Base-by-base conservation (phyloP, 176 grass and related monocot species). In the Hordeum marinum region DNA sequence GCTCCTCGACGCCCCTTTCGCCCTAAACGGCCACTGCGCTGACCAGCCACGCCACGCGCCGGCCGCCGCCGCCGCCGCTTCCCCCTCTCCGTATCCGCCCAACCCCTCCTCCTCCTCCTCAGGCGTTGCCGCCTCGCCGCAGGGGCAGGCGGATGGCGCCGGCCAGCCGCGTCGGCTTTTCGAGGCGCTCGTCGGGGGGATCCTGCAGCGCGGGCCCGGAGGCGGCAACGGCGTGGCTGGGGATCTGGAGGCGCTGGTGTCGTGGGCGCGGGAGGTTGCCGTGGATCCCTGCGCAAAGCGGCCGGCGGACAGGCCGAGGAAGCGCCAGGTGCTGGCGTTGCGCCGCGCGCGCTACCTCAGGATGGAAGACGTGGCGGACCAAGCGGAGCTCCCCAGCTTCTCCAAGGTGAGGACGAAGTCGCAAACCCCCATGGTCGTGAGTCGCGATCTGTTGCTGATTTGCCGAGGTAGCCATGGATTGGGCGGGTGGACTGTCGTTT, bases 361-460 rank as follows among this genome's bases (percentile, higher is more conserved):
- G 50, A 67, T 83, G 59, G 90, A 94, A 35, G 92, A 89, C 63
- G 92, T 94, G 9, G 72, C 31, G 18, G 39, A 94, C 83, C 68
- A 74, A 7, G 82, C 76, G 18, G 89, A 93, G 68, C 88, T 96
- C 66, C 92, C 94, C 23, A 88, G 79, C 82, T 94, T 92, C 77
- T 68, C 63, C 42, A 75, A 80, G 87, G 94, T 97, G 79, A 85
- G 75, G 67, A 79, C 42, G 2, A 82, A 57, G 14, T 40, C 8
- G 36, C 61, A 72, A 75, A 87, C 63, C 76, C 37, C 84, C 86
- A n/a, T 15, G 83, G 69, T 42, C 40, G 23, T 61, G 27, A 61
- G 39, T 52, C 59, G 24, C 32, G 67, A 63, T 88, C 59, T 84
- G 72, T 63, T 80, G 36, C 17, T 62, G 58, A 70, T 80, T 76